phyloP scores from a whole-genome alignment of 306 rosid genomes.

The Vigna unguiculata region DNA sequence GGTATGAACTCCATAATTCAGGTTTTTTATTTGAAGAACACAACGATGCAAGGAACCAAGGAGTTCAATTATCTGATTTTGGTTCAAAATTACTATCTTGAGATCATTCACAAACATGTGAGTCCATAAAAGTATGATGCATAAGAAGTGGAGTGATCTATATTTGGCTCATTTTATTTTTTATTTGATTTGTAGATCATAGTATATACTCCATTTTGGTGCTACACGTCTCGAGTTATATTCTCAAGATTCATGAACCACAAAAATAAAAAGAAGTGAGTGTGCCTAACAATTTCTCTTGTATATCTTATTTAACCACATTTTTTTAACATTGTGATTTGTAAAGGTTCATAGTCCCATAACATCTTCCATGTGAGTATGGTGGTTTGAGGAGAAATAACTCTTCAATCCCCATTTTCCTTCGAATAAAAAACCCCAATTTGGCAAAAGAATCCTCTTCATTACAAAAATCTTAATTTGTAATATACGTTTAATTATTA shows the following conservation, averaged over 20 bases:
- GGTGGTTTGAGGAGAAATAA: conserved; percentile 84
- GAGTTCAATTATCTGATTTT: conserved; percentile 61
- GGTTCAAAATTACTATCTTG: conserved; percentile 71
- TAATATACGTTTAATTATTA: no score
- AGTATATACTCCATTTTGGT: conserved; percentile 83
- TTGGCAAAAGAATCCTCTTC: no score
- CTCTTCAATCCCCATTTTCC: no score
- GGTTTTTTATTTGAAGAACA: conserved; percentile 69
- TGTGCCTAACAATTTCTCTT: conserved; percentile 11
- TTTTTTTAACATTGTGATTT: conserved; percentile 19
- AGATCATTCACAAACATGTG: conserved; percentile 58
- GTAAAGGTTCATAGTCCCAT: conserved; percentile 71
- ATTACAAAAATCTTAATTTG: no score
- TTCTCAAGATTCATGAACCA: conserved; percentile 59
- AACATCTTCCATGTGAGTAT: conserved; percentile 71
- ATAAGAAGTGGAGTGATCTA: not conserved
- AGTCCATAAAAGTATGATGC: conserved; percentile 31
- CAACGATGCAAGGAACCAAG: conserved; percentile 58
- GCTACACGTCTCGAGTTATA: conserved; percentile 62
- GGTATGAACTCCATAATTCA: conserved; percentile 67
- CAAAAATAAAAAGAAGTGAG: conserved; percentile 69
- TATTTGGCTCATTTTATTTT: not conserved
- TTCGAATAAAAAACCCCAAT: no score
- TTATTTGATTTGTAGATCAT: conserved; percentile 58
- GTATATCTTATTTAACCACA: conserved; percentile 1